These are phyloP conservation scores for Prunus yedoensis DNA, from an alignment of 331 rosid genomes.

Conservation along the genomic window DNA sequence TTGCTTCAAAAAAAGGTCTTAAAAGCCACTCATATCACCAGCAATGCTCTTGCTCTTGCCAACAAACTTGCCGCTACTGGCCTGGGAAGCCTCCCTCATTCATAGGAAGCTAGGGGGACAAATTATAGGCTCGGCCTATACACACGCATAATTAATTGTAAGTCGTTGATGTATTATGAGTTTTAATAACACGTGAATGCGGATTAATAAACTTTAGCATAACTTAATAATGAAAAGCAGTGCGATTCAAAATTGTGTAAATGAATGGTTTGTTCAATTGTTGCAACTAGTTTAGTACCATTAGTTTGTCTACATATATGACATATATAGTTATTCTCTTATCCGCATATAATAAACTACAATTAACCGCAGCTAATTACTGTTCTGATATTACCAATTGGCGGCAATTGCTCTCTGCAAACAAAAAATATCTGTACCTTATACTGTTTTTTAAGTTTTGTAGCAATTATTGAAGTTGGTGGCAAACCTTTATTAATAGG, in stretches of 20 bases:
- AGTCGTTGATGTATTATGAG: neutral
- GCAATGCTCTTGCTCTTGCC: slow-evolving; percentile 79
- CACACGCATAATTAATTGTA: no score
- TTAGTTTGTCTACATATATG: no score
- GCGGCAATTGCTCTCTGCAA: no score
- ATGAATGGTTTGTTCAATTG: no score
- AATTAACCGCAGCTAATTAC: no score
- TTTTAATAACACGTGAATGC: no score
- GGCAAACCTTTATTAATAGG: neutral
- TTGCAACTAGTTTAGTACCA: no score
- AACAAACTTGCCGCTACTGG: slow-evolving; percentile 66
- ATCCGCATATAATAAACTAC: no score
- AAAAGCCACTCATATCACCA: slow-evolving; percentile 48
- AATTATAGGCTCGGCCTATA: neutral
- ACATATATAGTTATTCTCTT: no score
- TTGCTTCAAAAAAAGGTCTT: slow-evolving; percentile 38
- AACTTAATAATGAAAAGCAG: neutral
- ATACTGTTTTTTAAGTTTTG: neutral
- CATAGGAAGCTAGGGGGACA: slow-evolving; percentile 1
- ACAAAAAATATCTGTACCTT: neutral
- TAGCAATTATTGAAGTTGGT: neutral
- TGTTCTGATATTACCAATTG: no score
- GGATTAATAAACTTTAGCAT: neutral
- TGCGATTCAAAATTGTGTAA: neutral
- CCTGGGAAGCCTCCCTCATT: slow-evolving; percentile 28